Conservation (phyloP, 257 asterid species). For the Ligustrum vulgare region DNA sequence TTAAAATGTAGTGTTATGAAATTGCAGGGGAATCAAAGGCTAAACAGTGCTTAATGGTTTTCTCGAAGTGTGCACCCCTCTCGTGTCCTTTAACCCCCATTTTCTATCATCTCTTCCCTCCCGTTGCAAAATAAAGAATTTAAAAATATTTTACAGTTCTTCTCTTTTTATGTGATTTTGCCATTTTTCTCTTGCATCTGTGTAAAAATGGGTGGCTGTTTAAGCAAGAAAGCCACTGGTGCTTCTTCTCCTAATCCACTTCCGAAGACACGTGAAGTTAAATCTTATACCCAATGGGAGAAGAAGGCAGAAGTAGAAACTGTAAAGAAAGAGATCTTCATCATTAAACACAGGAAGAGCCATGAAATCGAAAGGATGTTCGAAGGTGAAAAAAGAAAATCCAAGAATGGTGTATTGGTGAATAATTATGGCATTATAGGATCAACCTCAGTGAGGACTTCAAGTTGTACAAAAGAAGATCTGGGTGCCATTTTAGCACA, state of each 20-base stretch:
- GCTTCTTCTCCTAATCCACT: constrained; percentile 38
- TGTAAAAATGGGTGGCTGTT: constrained; percentile 77
- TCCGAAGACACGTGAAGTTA: constrained; percentile 38
- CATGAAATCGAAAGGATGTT: constrained; percentile 56
- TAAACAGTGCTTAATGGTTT: too few relatives aligned
- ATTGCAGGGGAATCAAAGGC: too few relatives aligned
- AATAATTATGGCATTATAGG: constrained; percentile 27
- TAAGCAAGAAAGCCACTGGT: constrained; percentile 72
- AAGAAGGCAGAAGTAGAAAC: constrained; percentile 41
- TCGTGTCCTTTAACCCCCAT: too few relatives aligned
- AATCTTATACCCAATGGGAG: constrained; percentile 36
- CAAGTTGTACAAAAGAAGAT: constrained; percentile 94
- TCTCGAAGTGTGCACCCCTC: too few relatives aligned
- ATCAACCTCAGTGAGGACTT: constrained; percentile 69
- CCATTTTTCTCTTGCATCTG: constrained; percentile 13
- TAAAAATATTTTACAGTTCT: background rate
- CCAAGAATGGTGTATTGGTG: constrained; percentile 24
- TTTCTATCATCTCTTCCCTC: constrained; percentile 15
- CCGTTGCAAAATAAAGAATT: constrained; percentile 18
- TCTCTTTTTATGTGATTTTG: constrained; percentile 10
- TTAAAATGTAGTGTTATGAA: too few relatives aligned
- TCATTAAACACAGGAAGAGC: constrained; percentile 78
- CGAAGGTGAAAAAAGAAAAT: constrained; percentile 50
- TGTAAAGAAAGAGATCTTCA: constrained; percentile 69
- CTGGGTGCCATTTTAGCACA: constrained; percentile 91